Evolutionary conservation across 495 filamentous ascomycete species (phyloP).

Genomic region (Podospora australis): DNA sequence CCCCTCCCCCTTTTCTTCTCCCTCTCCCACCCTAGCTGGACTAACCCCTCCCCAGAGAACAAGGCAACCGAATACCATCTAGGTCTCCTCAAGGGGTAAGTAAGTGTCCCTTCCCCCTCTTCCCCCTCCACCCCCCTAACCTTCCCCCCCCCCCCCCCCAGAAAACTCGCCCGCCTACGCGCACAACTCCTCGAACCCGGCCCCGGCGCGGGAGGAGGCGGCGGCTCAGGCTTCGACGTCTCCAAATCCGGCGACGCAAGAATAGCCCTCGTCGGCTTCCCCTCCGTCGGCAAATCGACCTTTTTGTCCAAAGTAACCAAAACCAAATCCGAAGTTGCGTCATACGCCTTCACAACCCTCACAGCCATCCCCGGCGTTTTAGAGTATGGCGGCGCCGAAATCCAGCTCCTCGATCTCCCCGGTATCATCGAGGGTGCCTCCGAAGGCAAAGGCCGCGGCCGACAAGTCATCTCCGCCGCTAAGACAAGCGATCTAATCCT

Average conservation of each 20-base stretch:
- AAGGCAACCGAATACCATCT: constrained; percentile 99
- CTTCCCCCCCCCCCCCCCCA: constrained; percentile 30
- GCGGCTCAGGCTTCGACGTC: constrained; percentile 83
- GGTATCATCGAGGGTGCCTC: constrained; percentile 98
- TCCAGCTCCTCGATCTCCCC: constrained; percentile 95
- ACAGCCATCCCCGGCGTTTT: constrained; percentile 97
- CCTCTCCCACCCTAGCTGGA: constrained; percentile 23
- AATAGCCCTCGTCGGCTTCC: constrained; percentile 95
- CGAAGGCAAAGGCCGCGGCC: constrained; percentile 91
- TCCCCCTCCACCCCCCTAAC: neutral
- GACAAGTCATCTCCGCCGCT: constrained; percentile 97
- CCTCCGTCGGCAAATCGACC: constrained; percentile 97
- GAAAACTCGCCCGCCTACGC: constrained; percentile 91
- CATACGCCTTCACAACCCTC: constrained; percentile 96
- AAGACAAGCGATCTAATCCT: constrained; percentile 97
- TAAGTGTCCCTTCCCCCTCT: constrained; percentile 1
- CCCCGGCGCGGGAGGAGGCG: constrained; percentile 70
- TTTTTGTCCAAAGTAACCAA: constrained; percentile 99
- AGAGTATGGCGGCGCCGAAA: constrained; percentile 97
- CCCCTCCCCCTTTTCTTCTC: neutral
- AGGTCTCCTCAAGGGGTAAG: constrained; percentile 91
- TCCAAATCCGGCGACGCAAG: constrained; percentile 95
- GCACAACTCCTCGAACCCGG: constrained; percentile 92
- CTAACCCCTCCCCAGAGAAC: constrained; percentile 63
- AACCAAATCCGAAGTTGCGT: constrained; percentile 92